Base-by-base conservation (phyloP, 257 asterid species). In the Striga asiatica region DNA sequence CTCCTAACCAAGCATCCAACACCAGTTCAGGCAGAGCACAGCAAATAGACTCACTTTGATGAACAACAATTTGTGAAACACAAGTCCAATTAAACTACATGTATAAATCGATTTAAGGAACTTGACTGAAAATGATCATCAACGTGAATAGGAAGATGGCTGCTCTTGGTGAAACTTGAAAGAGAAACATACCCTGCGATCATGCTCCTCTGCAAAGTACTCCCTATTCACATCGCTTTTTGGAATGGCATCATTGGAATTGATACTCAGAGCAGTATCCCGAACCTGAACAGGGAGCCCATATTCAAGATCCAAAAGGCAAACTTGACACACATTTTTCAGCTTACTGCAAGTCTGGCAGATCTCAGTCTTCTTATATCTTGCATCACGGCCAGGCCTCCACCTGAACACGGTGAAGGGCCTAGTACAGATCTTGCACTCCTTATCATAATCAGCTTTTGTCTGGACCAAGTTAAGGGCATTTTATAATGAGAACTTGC, bases 361-460 rank as follows among this genome's bases (percentile, higher is more conserved):
- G 60, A 92, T 88, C 86, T 92, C 97, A 0, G 82, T 56, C 71
- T 84, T 92, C 72, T 92, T 92, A 54, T 92, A 92, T 72, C 99
- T 88, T 35, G 99, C 95, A 76, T 92, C 99, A 56, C 99, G 97
- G 13, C 99, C 97, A 35, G 97, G 99, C 67, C 97, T 82, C 99
- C 97, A 88, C 69, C 99, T 79, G 65, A 92, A 92, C 54, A 91
- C 95, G 0, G 95, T 84, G 78, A 89, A 89, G 20, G 97, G 97
- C 29, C 97, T 68, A 18, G 97, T 85, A 69, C 99, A 92, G 48
- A 92, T 92, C 85, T 82, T 92, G 91, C 97, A 92, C 76, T 92
- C 95, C 78, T 87, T 92, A 62, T 88, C 99, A 65, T 78, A 88
- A 64, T 84, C 97, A 48, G 97, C 86, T 73, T 82, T 92, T 12